Percentiles rank a stretch among this genome's conserved stretches.
Evolutionary conservation across 2,329 filamentous ascomycete genomes (phyloP).

Genomic region (Fusarium sambucinum): DNA sequence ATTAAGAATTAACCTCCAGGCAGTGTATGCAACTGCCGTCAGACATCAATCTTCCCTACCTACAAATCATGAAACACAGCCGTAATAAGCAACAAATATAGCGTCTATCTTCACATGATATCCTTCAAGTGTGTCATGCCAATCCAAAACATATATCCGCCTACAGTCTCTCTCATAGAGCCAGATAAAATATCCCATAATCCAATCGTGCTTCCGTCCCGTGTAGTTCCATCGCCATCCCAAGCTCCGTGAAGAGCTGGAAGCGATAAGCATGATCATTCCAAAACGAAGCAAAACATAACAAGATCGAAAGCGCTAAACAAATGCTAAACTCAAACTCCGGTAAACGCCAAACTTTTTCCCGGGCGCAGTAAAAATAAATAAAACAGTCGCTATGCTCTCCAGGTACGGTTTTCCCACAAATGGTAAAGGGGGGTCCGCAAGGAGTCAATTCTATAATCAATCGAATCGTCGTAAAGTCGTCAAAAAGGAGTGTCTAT

Average conservation of each 20-base stretch:
- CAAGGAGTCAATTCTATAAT: constrained; percentile 62
- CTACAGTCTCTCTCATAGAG: constrained; percentile 9
- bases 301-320: constrained; percentile 40
- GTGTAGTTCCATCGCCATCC: constrained; percentile 36
- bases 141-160: constrained; percentile 29
- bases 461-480: constrained; percentile 53
- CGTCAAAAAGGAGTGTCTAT: constrained; percentile 55
- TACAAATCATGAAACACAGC: constrained; percentile 10
- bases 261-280: constrained; percentile 32
- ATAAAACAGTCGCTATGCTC: constrained; percentile 67
- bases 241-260: constrained; percentile 34
- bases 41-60: constrained; percentile 28
- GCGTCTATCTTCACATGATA: constrained; percentile 36
- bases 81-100: constrained; percentile 19
- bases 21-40: constrained; percentile 17
- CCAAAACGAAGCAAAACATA: constrained; percentile 29
- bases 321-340: constrained; percentile 45
- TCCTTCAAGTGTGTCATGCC: constrained; percentile 19
- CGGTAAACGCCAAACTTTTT: constrained; percentile 48
- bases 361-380: constrained; percentile 41
- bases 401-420: constrained; percentile 58
- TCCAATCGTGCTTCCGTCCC: constrained; percentile 38
- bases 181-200: constrained; percentile 18
- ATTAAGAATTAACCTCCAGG: constrained; percentile 38
- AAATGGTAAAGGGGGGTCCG: constrained; percentile 53